Percentiles rank a stretch among this genome's conserved stretches.
phyloP scores from a whole-genome alignment of 495 filamentous ascomycete genomes.

The Tuber microsphaerosporum region DNA sequence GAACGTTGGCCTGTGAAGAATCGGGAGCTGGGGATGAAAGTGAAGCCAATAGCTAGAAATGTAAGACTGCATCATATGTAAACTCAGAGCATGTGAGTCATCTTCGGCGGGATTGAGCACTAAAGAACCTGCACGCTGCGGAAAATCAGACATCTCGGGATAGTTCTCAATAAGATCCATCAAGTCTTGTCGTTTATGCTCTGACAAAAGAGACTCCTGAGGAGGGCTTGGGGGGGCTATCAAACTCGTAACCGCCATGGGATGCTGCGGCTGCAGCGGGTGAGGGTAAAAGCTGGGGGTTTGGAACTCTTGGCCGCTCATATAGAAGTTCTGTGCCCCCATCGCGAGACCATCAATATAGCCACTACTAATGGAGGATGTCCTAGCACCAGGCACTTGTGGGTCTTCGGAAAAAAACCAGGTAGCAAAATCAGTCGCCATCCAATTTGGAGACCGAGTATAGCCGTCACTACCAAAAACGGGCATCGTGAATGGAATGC shows the following conservation, averaged over 20 bases:
- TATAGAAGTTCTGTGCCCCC: conserved; percentile 40
- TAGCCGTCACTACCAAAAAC: conserved; percentile 73
- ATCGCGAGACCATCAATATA: conserved; percentile 44
- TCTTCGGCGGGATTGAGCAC: conserved; percentile 15
- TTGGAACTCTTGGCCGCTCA: conserved; percentile 14
- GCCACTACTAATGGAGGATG: conserved; percentile 30
- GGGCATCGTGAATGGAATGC: conserved; percentile 63
- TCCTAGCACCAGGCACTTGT: conserved; percentile 33
- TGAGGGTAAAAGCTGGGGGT: conserved; percentile 25
- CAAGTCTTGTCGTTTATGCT: conserved; percentile 76
- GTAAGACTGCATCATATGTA: conserved; percentile 92
- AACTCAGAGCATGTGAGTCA: conserved; percentile 68
- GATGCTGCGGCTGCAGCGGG: conserved; percentile 40
- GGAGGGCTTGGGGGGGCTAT: conserved; percentile 65
- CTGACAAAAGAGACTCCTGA: conserved; percentile 71
- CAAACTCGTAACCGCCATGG: conserved; percentile 86
- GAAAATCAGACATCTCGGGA: conserved; percentile 15
- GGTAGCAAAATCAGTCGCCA: conserved; percentile 86
- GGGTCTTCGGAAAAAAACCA: conserved; percentile 68
- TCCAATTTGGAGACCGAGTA: conserved; percentile 77
- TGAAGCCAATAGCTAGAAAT: conserved; percentile 90
- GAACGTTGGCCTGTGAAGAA: conserved; percentile 91
- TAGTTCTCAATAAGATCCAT: conserved; percentile 71
- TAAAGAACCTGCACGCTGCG: conserved; percentile 7
- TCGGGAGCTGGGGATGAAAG: conserved; percentile 89